phyloP scores from a whole-genome alignment of 2,329 filamentous ascomycete species.

The Phaeoacremonium minimum region DNA sequence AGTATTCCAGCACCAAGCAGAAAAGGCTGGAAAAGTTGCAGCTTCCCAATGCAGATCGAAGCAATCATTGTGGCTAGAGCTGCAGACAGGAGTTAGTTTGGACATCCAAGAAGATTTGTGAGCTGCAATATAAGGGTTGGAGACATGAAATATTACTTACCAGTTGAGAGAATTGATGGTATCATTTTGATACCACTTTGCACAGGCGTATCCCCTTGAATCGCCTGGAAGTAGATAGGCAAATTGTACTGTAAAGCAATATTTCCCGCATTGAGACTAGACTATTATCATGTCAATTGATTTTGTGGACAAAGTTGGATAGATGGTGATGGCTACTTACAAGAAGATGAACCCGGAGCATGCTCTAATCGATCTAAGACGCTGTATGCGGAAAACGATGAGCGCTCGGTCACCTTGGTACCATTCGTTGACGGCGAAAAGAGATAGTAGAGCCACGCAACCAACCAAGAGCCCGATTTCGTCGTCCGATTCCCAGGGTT shows the following conservation, averaged over 20 bases:
- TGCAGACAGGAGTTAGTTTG: neutral
- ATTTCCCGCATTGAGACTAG: slow-evolving; percentile 3
- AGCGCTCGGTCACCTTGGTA: slow-evolving; percentile 2
- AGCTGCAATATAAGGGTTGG: too few species aligned
- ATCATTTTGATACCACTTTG: slow-evolving; percentile 6
- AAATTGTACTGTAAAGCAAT: slow-evolving; percentile 4
- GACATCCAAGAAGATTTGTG: too few species aligned
- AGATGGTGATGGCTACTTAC: too few species aligned
- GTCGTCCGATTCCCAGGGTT: slow-evolving; percentile 1
- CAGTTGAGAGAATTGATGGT: slow-evolving; percentile 4
- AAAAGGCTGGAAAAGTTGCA: slow-evolving; percentile 5
- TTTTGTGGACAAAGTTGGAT: too few species aligned
- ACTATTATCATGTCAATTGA: too few species aligned
- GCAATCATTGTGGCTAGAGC: slow-evolving; percentile 1
- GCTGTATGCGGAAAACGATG: neutral
- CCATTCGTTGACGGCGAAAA: slow-evolving; percentile 3
- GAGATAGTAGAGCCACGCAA: neutral
- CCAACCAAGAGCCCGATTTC: slow-evolving; percentile 1
- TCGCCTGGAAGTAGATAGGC: slow-evolving; percentile 8
- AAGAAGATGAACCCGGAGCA: too few species aligned
- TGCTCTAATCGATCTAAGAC: too few species aligned
- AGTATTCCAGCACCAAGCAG: neutral
- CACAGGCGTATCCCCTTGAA: slow-evolving; percentile 2
- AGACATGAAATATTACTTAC: too few species aligned
- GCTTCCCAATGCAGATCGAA: slow-evolving; percentile 2